phyloP scores from a whole-genome alignment of 257 asterid genomes.

The Solanum tacnaense region DNA sequence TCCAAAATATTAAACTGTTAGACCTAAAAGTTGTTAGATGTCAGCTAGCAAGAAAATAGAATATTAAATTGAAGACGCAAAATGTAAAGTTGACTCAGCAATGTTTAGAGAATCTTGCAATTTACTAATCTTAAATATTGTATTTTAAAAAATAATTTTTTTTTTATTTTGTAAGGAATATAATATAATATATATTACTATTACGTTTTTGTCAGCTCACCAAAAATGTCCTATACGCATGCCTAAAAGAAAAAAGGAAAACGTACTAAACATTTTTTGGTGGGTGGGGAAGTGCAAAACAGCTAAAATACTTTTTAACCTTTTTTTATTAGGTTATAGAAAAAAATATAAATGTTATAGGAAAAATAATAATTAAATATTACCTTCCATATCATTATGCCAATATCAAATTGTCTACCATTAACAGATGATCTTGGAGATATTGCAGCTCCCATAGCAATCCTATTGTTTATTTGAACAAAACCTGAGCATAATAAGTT shows the following conservation, averaged over 20 bases:
- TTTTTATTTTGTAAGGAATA: neutral
- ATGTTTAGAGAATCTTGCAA: constrained; percentile 31
- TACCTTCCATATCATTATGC: constrained; percentile 96
- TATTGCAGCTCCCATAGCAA: constrained; percentile 94
- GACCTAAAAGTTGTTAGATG: constrained; percentile 17
- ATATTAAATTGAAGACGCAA: neutral
- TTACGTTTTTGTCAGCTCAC: constrained; percentile 1
- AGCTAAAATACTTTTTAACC: neutral
- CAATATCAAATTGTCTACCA: constrained; percentile 70
- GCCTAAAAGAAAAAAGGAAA: neutral
- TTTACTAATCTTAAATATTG: neutral
- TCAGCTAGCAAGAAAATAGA: constrained; percentile 11
- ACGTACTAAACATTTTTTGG: neutral
- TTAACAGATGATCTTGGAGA: constrained; percentile 73
- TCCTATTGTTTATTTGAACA: constrained; percentile 73
- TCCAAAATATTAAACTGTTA: neutral
- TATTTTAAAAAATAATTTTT: neutral
- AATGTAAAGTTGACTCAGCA: constrained; percentile 3
- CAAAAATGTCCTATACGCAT: neutral
- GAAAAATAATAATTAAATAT: no score
- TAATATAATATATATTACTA: neutral
- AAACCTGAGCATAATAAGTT: constrained; percentile 84
- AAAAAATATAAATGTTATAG: neutral
- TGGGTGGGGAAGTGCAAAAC: neutral
- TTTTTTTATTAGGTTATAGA: neutral